Evolutionary conservation across 2,329 filamentous ascomycete species (phyloP), one percentile per base, ranked within the genome.

Genomic region (Colletotrichum scovillei): DNA sequence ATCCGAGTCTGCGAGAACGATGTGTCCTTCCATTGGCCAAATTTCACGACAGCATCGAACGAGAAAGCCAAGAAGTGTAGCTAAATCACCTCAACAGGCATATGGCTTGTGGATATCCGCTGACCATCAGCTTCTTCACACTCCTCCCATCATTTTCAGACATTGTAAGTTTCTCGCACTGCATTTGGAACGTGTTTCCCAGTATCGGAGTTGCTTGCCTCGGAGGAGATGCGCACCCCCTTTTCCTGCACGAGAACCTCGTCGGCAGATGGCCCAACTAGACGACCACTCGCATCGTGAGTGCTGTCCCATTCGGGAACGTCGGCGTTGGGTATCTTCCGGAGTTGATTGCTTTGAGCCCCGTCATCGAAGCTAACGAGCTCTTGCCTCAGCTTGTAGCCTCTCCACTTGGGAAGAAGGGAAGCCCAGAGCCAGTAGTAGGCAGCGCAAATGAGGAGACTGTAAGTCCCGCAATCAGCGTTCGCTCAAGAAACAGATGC

Each of bases 371-470:
- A 53, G 14, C 42, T 42, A 22, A 67, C 19, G 3, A 91, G 79
- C 35, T 91, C 87, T 19, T 91, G 87, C 1, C 90, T 85, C 46
- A 92, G 85, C 8, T 81, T 76, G 75, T 92, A 93, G 0, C 84
- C 81, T 19, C 83, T 82, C 75, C 84, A 84, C 42, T 83, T 85
- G 0, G 91, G 90, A 0, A 92, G 74, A 1, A 88, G 32, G 63
- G 87, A 84, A 72, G 92, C 88, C 89, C 90, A 92, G 7, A 87
- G 66, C 9, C 84, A 81, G 75, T 92, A 92, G 79, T 92, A 92
- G 0, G 89, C 32, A 0, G 78, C 88, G 69, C 90, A 92, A 0
- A 86, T 11, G 3, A 84, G 74, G 30, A 92, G 81, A 46, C 88
- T 90, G 14, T 19, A 5, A 16, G 57, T 26, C 52, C 65, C 42